Conservation (phyloP, 164 flowering plant genomes). For the Malania oleifera region DNA sequence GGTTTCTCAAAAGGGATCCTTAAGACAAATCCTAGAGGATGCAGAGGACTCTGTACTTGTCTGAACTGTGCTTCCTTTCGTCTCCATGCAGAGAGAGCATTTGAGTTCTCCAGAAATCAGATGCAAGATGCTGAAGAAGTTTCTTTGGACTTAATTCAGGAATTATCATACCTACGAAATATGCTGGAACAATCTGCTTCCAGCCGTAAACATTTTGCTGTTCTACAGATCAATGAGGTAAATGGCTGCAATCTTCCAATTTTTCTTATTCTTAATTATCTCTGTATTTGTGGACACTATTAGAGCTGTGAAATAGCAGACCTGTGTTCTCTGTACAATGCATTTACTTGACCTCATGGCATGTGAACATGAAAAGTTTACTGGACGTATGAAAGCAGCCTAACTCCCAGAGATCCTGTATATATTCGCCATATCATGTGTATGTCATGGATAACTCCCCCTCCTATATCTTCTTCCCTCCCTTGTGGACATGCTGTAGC, state of each 20-base stretch:
- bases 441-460: too few species aligned
- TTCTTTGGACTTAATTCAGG: constrained; percentile 41
- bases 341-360: too few species aligned
- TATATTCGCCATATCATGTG: too few species aligned
- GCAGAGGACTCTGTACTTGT: constrained; percentile 64
- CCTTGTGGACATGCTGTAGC: too few species aligned
- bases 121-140: constrained; percentile 69
- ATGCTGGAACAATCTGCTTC: constrained; percentile 36
- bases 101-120: constrained; percentile 70
- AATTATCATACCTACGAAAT: constrained; percentile 40
- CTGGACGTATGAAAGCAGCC: too few species aligned
- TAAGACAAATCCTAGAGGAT: constrained; percentile 50
- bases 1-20: constrained; percentile 44
- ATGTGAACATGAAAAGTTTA: too few species aligned
- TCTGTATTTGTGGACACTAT: too few species aligned
- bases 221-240: constrained; percentile 33
- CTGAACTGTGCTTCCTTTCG: constrained; percentile 58
- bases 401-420: too few species aligned
- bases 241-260: neutral
- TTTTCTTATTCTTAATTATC: neutral
- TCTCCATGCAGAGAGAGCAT: constrained; percentile 65
- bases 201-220: constrained; percentile 11
- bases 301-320: too few species aligned
- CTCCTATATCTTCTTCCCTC: too few species aligned
- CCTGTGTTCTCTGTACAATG: too few species aligned